phyloP scores from a whole-genome alignment of 2,329 filamentous ascomycete species.

The Penicillium sp. region DNA sequence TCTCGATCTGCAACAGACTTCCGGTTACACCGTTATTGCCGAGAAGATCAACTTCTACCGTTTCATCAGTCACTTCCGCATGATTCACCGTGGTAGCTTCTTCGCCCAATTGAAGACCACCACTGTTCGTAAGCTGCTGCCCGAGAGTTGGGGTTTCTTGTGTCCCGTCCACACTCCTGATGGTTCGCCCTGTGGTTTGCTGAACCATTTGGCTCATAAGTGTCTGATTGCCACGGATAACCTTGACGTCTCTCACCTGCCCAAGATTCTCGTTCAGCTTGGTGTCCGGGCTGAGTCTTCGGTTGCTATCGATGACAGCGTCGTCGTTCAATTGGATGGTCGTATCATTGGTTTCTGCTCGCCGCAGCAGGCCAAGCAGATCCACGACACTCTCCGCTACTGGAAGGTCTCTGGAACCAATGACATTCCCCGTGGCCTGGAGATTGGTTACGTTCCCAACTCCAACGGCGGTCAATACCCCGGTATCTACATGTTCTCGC shows the following conservation, averaged over 20 bases:
- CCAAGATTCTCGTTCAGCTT: conserved; percentile 75
- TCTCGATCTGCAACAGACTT: conserved; percentile 90
- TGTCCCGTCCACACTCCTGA: conserved; percentile 98
- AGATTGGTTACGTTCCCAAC: conserved; percentile 88
- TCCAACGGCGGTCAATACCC: conserved; percentile 94
- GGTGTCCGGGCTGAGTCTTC: conserved; percentile 79
- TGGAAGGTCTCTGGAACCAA: conserved; percentile 94
- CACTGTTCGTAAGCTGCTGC: conserved; percentile 90
- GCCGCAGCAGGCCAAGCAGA: conserved; percentile 78
- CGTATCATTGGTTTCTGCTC: conserved; percentile 88
- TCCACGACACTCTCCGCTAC: conserved; percentile 85
- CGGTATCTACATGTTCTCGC: conserved; percentile 90
- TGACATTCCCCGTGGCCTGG: conserved; percentile 79
- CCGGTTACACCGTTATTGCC: conserved; percentile 93
- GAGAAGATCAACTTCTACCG: conserved; percentile 99
- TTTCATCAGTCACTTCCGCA: conserved; percentile 98
- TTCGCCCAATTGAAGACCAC: conserved; percentile 98
- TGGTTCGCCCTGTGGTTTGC: conserved; percentile 88
- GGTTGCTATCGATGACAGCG: conserved; percentile 79
- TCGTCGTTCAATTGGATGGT: conserved; percentile 89
- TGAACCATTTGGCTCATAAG: conserved; percentile 95
- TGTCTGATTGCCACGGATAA: conserved; percentile 83
- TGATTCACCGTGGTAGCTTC: conserved; percentile 98
- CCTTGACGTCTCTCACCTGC: conserved; percentile 76
- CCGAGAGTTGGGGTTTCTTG: conserved; percentile 97